These are phyloP conservation scores for Sequoia sempervirens DNA, from an alignment of 75 land plant species.

Conservation along the genomic window DNA sequence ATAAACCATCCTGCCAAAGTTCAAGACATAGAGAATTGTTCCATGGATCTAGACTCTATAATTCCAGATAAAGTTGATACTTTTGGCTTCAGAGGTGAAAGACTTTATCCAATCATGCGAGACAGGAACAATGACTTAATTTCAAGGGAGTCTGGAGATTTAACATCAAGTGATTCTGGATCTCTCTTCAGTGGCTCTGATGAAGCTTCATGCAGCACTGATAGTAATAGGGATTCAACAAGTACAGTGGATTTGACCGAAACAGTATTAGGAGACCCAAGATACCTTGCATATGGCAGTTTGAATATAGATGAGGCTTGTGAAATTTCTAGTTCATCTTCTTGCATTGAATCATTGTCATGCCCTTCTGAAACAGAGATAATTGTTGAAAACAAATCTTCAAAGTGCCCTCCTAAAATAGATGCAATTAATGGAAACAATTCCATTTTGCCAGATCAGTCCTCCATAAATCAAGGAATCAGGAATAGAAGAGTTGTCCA, in stretches of 20 bases:
- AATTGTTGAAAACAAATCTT: background rate
- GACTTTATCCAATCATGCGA: background rate
- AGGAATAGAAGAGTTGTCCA: background rate
- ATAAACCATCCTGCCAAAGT: background rate
- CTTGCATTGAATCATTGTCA: background rate
- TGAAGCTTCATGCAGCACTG: slow-evolving; percentile 57
- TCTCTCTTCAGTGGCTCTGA: slow-evolving; percentile 63
- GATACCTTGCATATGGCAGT: background rate
- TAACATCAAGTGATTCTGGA: slow-evolving; percentile 47
- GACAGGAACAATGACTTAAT: slow-evolving; percentile 2
- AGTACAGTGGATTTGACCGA: slow-evolving; percentile 40
- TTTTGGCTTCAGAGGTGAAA: background rate
- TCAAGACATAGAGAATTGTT: background rate
- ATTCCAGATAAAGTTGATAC: background rate
- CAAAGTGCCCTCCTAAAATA: background rate
- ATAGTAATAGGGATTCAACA: slow-evolving; percentile 50
- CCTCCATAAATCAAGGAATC: background rate
- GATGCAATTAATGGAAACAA: background rate
- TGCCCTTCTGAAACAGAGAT: background rate
- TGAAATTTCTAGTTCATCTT: background rate
- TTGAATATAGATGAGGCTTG: background rate
- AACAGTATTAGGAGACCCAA: slow-evolving; percentile 19
- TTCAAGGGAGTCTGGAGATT: slow-evolving; percentile 34
- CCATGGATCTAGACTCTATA: background rate
- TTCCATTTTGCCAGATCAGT: background rate